Evolutionary conservation across 1,284 basidiomycete species (phyloP).

Genomic region (Trichosporon sp.): DNA sequence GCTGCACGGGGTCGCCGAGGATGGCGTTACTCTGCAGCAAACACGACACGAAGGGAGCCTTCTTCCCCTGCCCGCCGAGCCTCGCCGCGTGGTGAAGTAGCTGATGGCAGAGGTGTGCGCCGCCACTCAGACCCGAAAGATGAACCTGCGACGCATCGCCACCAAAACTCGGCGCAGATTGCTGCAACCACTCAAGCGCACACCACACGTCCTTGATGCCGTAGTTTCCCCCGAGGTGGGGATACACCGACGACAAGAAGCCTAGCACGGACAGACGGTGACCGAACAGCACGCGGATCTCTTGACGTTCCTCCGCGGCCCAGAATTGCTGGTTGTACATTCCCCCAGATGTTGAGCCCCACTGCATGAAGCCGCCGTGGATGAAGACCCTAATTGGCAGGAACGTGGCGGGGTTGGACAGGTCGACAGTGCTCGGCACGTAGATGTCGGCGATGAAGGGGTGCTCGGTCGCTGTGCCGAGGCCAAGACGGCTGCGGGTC

Average conservation of each 20-base stretch:
- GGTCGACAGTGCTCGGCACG: conserved; percentile 48
- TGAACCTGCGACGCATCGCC: conserved; percentile 55
- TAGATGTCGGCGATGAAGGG: conserved; percentile 71
- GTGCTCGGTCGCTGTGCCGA: conserved; percentile 63
- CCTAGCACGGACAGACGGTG: conserved; percentile 58
- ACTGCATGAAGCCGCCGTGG: conserved; percentile 75
- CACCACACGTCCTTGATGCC: conserved; percentile 75
- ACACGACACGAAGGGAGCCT: conserved; percentile 62
- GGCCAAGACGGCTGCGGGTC: conserved; percentile 46
- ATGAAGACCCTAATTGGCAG: conserved; percentile 68
- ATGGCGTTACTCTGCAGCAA: conserved; percentile 67
- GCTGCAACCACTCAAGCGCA: conserved; percentile 57
- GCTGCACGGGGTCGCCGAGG: conserved; percentile 51
- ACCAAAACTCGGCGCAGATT: conserved; percentile 59
- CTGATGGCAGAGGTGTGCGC: conserved; percentile 69
- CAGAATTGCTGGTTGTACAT: conserved; percentile 59
- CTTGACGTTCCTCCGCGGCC: conserved; percentile 57
- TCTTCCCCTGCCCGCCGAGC: conserved; percentile 42
- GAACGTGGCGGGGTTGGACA: conserved; percentile 50
- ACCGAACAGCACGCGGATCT: conserved; percentile 57
- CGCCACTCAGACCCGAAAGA: conserved; percentile 63
- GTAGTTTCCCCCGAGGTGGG: conserved; percentile 58
- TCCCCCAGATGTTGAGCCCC: conserved; percentile 58
- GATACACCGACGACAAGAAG: conserved; percentile 61
- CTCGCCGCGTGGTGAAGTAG: conserved; percentile 63